Base-by-base conservation (phyloP, 768 basidiomycete species). In the Serendipita sp. region DNA sequence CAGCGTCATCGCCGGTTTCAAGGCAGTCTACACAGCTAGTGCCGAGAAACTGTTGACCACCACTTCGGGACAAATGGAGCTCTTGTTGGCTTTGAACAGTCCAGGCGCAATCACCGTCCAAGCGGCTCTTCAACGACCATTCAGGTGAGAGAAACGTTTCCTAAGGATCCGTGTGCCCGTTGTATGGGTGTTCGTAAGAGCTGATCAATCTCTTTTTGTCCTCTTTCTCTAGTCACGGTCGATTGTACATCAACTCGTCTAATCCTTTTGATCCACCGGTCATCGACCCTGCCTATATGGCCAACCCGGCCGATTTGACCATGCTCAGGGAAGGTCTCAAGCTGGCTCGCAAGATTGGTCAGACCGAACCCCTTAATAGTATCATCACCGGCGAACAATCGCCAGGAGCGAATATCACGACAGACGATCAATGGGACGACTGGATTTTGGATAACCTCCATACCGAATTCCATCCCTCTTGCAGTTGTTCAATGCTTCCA, bases 201-300 rank as follows among this genome's bases (percentile, higher is more conserved):
- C 41, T 41, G 41, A 41, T 13, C 13, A 41, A 7, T 41, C 1
- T 41, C 41, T 41, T 41, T 24, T 1, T 24, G 24, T 24, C 24
- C 18, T n/a, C n/a, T 53, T 53, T 7, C 3, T 63, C 30, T 67
- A 79, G 79, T 44, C 79, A 82, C 62, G 87, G 86, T n/a, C 78
- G 77, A 3, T 70, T 88, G 34, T 80, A 80, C 66, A 83, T 88
- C 74, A 83, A 78, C 70, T 80, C 81, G 2, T 75, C 78, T 15
- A 78, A 81, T 65, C 75, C 82, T 1, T 89, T 88, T 73, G 80
- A 81, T 65, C 68, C 75, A 28, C 84, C 85, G 3, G 71, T 78
- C 51, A 83, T 88, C 70, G 83, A 88, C 72, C 86, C 86, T 3
- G 74, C 79, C 66, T 88, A 87, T 73, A 79, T 86, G 63, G 75